These are phyloP conservation scores for Nemania sp. DNA, from an alignment of 2,329 filamentous ascomycete species.

Conservation along the genomic window DNA sequence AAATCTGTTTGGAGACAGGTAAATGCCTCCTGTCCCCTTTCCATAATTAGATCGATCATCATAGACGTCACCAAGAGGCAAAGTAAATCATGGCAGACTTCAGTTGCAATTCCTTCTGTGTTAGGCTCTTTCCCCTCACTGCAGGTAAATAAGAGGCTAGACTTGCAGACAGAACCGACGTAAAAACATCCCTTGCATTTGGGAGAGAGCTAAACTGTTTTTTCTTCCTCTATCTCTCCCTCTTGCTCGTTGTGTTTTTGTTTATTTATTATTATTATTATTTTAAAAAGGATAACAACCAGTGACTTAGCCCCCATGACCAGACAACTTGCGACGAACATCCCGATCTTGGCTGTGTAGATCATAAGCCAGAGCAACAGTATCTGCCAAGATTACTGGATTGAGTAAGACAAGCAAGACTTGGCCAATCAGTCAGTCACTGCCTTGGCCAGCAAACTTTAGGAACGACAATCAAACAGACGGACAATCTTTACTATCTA, in stretches of 20 bases:
- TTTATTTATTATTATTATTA: no score
- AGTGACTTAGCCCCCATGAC: not conserved
- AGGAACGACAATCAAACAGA: not conserved
- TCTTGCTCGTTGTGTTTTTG: no score
- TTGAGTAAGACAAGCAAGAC: not conserved
- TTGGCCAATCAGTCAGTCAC: slow-evolving; percentile 12
- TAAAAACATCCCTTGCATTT: no score
- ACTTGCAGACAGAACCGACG: no score
- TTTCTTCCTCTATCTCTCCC: no score
- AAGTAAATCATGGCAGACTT: not conserved
- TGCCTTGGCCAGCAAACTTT: not conserved
- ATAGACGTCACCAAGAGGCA: not conserved
- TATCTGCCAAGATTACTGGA: not conserved
- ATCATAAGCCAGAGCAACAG: not conserved
- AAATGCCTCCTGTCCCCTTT: not conserved
- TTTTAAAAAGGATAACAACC: no score
- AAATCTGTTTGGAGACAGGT: not conserved
- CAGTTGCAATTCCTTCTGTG: no score
- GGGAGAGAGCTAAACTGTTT: no score
- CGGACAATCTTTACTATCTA: not conserved
- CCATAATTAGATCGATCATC: not conserved
- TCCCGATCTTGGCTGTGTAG: not conserved
- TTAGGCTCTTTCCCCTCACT: not conserved
- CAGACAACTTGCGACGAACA: not conserved
- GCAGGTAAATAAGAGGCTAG: not conserved